Conservation (phyloP, 2,329 filamentous ascomycete species). For the Hysterium pulicare region DNA sequence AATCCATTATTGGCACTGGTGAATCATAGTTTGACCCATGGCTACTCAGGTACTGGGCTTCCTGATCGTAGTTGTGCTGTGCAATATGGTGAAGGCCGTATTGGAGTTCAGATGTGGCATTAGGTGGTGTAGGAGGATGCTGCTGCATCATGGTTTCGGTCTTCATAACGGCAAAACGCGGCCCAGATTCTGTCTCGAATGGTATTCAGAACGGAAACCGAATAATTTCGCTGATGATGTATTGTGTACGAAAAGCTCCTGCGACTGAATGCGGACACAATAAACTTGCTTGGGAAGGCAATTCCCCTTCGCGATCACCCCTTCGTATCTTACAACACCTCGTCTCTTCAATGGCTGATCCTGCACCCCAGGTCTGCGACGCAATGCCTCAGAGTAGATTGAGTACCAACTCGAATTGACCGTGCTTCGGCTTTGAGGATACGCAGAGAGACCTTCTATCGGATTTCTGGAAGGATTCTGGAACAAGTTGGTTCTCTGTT, state of each 20-base stretch:
- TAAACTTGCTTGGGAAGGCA: too few relatives aligned
- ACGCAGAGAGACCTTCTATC: constrained; percentile 9
- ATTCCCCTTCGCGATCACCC: too few relatives aligned
- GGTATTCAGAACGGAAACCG: constrained; percentile 7
- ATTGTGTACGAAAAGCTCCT: too few relatives aligned
- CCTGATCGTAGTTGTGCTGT: constrained; percentile 40
- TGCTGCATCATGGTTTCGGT: constrained; percentile 32
- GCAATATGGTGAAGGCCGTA: constrained; percentile 41
- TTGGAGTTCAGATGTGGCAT: constrained; percentile 26
- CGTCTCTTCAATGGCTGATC: too few relatives aligned
- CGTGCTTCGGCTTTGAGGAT: constrained; percentile 6
- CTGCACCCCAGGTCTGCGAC: not conserved
- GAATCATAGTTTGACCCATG: constrained; percentile 25
- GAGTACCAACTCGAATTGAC: not conserved
- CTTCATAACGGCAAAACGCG: constrained; percentile 25
- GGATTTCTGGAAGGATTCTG: constrained; percentile 18
- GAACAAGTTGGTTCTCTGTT: constrained; percentile 9
- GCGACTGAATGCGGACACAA: not conserved
- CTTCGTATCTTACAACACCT: too few relatives aligned
- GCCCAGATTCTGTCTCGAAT: constrained; percentile 8
- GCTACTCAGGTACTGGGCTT: constrained; percentile 20
- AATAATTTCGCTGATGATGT: constrained; percentile 4
- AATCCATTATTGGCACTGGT: constrained; percentile 21
- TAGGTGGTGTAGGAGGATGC: constrained; percentile 38
- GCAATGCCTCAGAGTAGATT: not conserved